These are phyloP conservation scores for Colletotrichum scovillei DNA, from an alignment of 2,329 filamentous ascomycete species.

Conservation along the genomic window DNA sequence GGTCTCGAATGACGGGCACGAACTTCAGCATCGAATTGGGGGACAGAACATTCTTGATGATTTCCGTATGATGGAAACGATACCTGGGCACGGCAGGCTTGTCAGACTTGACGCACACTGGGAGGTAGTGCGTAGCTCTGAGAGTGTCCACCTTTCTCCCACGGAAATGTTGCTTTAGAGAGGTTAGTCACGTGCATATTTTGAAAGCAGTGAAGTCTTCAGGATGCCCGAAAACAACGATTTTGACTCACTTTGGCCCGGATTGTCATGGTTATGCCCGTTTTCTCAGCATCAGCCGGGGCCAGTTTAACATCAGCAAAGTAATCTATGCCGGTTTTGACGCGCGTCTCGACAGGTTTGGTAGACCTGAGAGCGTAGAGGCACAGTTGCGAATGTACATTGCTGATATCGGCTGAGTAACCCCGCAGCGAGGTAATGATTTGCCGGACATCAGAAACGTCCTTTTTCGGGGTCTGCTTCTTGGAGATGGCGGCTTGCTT, in stretches of 20 bases:
- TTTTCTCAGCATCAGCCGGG: conserved; percentile 42
- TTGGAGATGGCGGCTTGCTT: conserved; percentile 34
- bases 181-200: conserved; percentile 8
- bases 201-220: not conserved
- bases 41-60: conserved; percentile 68
- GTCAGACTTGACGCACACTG: conserved; percentile 61
- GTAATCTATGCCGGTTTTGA: conserved; percentile 56
- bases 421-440: conserved; percentile 22
- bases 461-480: conserved; percentile 46
- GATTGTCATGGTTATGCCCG: conserved; percentile 57
- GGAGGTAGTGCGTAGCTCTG: conserved; percentile 50
- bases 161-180: conserved; percentile 54
- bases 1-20: conserved; percentile 68
- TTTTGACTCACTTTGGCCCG: conserved; percentile 59
- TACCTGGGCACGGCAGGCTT: conserved; percentile 67
- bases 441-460: conserved; percentile 54
- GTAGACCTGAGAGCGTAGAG: conserved; percentile 59
- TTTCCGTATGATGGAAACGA: conserved; percentile 69
- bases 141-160: conserved; percentile 56
- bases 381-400: conserved; percentile 57
- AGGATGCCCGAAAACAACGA: not conserved
- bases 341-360: conserved; percentile 51
- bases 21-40: conserved; percentile 71
- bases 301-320: conserved; percentile 58
- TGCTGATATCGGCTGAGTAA: conserved; percentile 56